phyloP scores from a whole-genome alignment of 2,329 filamentous ascomycete species.

The Paramyrothecium roridum region DNA sequence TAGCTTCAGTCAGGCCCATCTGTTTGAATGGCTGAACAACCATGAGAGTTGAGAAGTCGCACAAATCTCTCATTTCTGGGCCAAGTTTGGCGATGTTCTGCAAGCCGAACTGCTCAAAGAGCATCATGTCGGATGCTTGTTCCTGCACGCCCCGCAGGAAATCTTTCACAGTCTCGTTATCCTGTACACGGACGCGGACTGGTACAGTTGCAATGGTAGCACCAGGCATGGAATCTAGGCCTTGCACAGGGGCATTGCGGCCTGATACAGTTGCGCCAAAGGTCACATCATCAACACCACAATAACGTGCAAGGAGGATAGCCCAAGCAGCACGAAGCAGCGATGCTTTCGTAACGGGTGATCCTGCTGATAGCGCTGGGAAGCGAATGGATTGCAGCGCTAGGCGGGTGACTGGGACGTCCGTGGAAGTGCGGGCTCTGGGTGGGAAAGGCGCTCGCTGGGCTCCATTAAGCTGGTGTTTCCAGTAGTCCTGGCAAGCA shows the following conservation, averaged over 20 bases:
- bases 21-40: constrained; percentile 18
- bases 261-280: constrained; percentile 42
- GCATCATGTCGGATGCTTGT: constrained; percentile 11
- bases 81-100: constrained; percentile 14
- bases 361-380: not conserved
- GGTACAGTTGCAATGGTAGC: constrained; percentile 39
- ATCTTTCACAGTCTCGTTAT: constrained; percentile 11
- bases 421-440: constrained; percentile 31
- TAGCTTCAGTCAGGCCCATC: not conserved
- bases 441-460: not conserved
- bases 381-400: not conserved
- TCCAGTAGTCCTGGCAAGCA: not conserved
- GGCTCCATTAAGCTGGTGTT: not conserved
- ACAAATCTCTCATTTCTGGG: constrained; percentile 9
- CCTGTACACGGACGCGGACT: constrained; percentile 32
- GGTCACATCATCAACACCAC: constrained; percentile 17
- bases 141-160: constrained; percentile 10
- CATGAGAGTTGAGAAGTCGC: constrained; percentile 23
- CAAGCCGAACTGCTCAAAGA: constrained; percentile 14
- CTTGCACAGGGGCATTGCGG: constrained; percentile 18
- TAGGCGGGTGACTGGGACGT: not conserved
- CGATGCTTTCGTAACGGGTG: constrained; percentile 11
- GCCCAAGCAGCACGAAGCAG: constrained; percentile 20
- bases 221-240: constrained; percentile 15
- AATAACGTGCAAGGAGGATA: constrained; percentile 14